Evolutionary conservation across 2,329 filamentous ascomycete species (phyloP), one percentile per base, ranked within the genome.

Genomic region (Grosmannia clavigera): DNA sequence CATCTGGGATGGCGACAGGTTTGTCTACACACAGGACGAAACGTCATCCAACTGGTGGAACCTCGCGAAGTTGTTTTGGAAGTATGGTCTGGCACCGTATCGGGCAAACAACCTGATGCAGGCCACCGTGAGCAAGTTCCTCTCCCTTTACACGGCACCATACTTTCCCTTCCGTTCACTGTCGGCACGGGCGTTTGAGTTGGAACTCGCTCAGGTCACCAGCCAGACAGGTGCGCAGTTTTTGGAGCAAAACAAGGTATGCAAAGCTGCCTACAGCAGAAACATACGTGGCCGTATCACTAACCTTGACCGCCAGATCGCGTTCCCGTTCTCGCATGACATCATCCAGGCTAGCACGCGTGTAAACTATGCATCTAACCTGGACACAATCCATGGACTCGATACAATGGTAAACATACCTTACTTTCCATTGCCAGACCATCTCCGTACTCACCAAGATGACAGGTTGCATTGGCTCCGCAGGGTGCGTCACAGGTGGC

Each of bases 321-420:
- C 81, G 29, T 74, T 78, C 0, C 70, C 76, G 0, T 97, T 95
- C 69, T 78, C 85, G 0, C 81, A 82, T 16, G 90, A 99, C 57
- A 83, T 99, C 55, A 83, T 97, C 31, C 92, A 97, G 73, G 90
- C 92, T 1, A 88, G 85, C 61, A 96, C 94, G 0, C 81, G 94
- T 25, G 92, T 96, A 64, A 97, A 97, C 72, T 99, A 96, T 73
- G 94, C 88, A 0, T 90, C 92, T 56, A 96, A 97, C 66, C 73
- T 97, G 14, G 81, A 78, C n/a, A 76, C 84, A 43, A 94, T 97
- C 55, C 92, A 97, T 68, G 94, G 90, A 0, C 74, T 99, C 1
- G 90, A 95, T 67, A 84, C 92, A 1, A 90, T 96, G 87, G 82
- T 82, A 61, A 58, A 69, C 61, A 6, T 25, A 3, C 5, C 31